A percentile compares a stretch with the other conserved stretches of the same genome.
phyloP scores from a whole-genome alignment of 1,139 yeast species.

The Pichia terricola region DNA sequence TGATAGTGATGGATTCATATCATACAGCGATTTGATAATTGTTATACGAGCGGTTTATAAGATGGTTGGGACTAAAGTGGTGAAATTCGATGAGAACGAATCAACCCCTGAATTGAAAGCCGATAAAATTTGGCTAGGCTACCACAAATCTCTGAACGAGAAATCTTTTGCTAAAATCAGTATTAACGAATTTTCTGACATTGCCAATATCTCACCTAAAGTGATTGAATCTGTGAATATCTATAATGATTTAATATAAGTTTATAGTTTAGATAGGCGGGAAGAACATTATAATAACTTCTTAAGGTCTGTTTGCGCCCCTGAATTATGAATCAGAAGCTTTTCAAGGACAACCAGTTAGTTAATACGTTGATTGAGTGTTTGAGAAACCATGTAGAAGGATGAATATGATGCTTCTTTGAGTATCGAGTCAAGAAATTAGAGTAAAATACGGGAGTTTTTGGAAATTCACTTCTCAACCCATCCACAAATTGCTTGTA shows the following conservation, averaged over 20 bases:
- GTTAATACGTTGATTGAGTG: constrained; percentile 12
- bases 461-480: no score
- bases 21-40: constrained; percentile 67
- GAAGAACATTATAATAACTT: not conserved
- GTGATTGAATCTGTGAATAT: constrained; percentile 70
- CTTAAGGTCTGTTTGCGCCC: not conserved
- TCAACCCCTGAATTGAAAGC: constrained; percentile 85
- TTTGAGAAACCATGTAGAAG: no score
- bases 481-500: no score
- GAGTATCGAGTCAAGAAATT: no score
- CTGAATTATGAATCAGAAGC: not conserved
- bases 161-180: constrained; percentile 60
- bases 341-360: constrained; percentile 8
- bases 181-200: constrained; percentile 73
- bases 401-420: no score
- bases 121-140: constrained; percentile 54
- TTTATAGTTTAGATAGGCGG: no score
- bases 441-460: no score
- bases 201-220: constrained; percentile 75
- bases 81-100: constrained; percentile 82
- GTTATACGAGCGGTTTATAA: constrained; percentile 81
- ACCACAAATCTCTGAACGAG: constrained; percentile 49
- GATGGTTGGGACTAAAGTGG: constrained; percentile 92
- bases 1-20: constrained; percentile 64
- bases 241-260: constrained; percentile 66